Percentiles rank a stretch among this genome's conserved stretches.
These are phyloP conservation scores for Metschnikowia lochheadii DNA, from an alignment of 805 yeast genomes.

Conservation along the genomic window DNA sequence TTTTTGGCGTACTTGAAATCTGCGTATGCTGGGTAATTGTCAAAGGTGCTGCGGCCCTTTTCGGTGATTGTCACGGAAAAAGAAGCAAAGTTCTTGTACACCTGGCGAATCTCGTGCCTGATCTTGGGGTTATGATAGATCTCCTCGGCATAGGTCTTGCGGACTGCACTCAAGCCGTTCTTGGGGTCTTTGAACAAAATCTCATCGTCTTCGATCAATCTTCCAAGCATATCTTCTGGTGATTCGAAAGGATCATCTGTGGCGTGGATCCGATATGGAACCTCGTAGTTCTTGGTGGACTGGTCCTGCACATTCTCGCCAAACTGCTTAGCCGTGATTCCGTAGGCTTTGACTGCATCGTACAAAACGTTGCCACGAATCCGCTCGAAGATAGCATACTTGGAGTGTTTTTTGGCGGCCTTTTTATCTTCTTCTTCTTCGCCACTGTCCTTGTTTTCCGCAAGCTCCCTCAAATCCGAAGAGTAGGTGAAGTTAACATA, in stretches of 20 bases:
- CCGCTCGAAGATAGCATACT: constrained; percentile 60
- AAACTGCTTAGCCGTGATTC: constrained; percentile 73
- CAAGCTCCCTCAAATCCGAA: constrained; percentile 48
- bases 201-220: constrained; percentile 41
- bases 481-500: constrained; percentile 73
- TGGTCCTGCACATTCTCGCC: constrained; percentile 75
- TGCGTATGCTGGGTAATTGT: constrained; percentile 73
- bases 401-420: constrained; percentile 50
- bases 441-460: constrained; percentile 19
- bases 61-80: constrained; percentile 78
- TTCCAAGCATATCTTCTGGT: constrained; percentile 59
- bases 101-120: constrained; percentile 63
- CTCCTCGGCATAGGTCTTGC: constrained; percentile 74
- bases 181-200: constrained; percentile 53
- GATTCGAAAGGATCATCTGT: constrained; percentile 61
- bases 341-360: constrained; percentile 64
- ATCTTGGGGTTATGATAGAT: constrained; percentile 76
- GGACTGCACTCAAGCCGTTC: constrained; percentile 68
- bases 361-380: constrained; percentile 61
- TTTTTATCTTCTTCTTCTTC: constrained; percentile 20
- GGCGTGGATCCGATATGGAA: constrained; percentile 56
- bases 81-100: constrained; percentile 58
- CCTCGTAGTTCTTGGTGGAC: constrained; percentile 44
- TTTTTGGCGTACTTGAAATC: constrained; percentile 89
- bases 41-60: constrained; percentile 65